Evolutionary conservation across 2,329 filamentous ascomycete species (phyloP), one percentile per base, ranked within the genome.

Genomic region (Coniella vitis): DNA sequence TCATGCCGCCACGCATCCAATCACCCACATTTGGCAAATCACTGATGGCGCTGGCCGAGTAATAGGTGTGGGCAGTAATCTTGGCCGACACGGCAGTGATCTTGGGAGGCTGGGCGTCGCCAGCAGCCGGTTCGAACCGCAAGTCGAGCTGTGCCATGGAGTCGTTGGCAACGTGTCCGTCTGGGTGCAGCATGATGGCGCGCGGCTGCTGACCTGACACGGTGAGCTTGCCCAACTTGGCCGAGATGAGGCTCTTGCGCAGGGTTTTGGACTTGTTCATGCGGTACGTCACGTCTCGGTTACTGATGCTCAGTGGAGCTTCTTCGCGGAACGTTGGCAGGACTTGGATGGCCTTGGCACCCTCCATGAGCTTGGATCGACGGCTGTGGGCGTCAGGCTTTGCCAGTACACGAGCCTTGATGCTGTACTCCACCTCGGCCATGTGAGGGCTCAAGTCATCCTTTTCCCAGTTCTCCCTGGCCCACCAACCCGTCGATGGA

Each of bases 361-460:
- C 63, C 49, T 76, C 71, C 49, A 73, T 63, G 31, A 71, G 46
- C 54, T 66, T 67, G 38, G 13, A 16, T 14, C 22, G 38, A n/a
- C 21, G 22, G 5, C 38, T 60, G 57, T 22, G 47, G 53, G 9
- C 38, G n/a, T 17, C 43, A 48, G 61, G 64, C 50, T 61, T 64
- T 56, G 57, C 59, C 38, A 65, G 59, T 14, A 71, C 62, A 31
- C 73, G 67, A 9, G 73, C 76, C 57, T 72, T 72, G 59, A 81
- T 61, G 41, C 58, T 58, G 59, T 81, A 81, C 57, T 78, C 69
- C 34, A 81, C 65, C 14, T 69, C 66, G 16, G 74, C 69, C 74
- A 79, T 80, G 37, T 73, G 65, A 0, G 78, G 78, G 0, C 75
- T 63, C 56, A 78, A 68, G 55, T 81, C 78, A 55, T 79, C 73